Base-by-base conservation (phyloP, 2,329 filamentous ascomycete species). In the Diaporthe sp. region DNA sequence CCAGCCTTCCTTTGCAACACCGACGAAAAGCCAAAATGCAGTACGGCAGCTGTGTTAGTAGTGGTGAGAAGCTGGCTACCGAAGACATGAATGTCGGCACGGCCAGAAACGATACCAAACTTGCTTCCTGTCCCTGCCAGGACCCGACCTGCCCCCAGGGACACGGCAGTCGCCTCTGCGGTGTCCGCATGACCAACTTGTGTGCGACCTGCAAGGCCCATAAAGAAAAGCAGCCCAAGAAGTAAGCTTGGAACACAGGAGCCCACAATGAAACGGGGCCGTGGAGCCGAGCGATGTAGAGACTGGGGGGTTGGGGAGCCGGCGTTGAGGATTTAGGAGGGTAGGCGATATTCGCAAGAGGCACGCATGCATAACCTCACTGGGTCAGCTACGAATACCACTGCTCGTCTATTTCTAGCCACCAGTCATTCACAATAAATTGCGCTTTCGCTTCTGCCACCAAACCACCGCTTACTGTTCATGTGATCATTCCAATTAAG, bases 381-480 rank as follows among this genome's bases (percentile, higher is more conserved):
- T 28, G 13, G 4, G 2, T 7, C 37, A 44, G 6, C 19, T 44
- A 44, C 42, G 42, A 19, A 44, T 44, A 12, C 2, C 42, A 44
- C 12, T 1, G 25, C 22, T 7, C 8, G 25, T 53, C 25, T 2
- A 3, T 17, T 25, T 28, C 51, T n/a, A 53, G 12, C 51, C 42
- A 15, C 6, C 42, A 19, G 42, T 44, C 13, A 17, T 19, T 1
- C 6, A 44, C 17, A 44, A 44, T 44, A 19, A 17, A 44, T 19
- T 19, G 42, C 42, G 42, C 5, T 44, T 44, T 6, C 42, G 15
- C 42, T 44, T 1, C 15, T 44, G 3, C 42, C 4, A 1, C 42
- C 1, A 0, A 5, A 44, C 7, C 42, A 19, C 17, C 0, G 17
- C 42, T 44, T 2, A 44, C 4, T 8, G 42, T 44, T 0, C 7